A percentile compares a stretch with the other conserved stretches of the same genome.
Evolutionary conservation across 2,329 filamentous ascomycete genomes (phyloP).

Genomic region (Colletotrichum sp.): DNA sequence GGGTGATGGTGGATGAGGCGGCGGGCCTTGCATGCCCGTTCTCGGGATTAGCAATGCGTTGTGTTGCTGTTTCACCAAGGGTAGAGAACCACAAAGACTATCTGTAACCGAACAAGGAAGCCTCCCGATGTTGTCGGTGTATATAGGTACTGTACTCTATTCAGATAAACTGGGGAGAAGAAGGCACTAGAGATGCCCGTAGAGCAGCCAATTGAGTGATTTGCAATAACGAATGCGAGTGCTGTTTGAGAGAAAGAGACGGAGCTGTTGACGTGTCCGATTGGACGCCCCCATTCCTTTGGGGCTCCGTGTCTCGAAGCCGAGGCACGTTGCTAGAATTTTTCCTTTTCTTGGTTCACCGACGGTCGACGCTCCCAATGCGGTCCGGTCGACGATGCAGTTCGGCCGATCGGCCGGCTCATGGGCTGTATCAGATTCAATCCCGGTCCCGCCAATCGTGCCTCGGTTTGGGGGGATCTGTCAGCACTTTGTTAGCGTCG

Average conservation of each 20-base stretch:
- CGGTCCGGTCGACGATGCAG: neutral
- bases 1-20: neutral
- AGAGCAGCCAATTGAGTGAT: neutral
- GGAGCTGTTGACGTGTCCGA: neutral
- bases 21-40: neutral
- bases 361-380: constrained; percentile 6
- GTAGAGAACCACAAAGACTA: neutral
- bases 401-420: neutral
- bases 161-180: neutral
- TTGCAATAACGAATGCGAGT: neutral
- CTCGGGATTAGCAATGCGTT: neutral
- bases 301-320: neutral
- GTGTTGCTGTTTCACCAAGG: neutral
- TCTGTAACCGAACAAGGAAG: neutral
- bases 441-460: neutral
- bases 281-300: neutral
- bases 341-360: neutral
- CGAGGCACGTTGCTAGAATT: neutral
- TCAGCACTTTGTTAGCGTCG: neutral
- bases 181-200: neutral
- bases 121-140: neutral
- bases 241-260: neutral
- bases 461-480: neutral
- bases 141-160: neutral
- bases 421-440: neutral